Conservation (phyloP, 306 rosid genomes). For the Gleditsia sinensis region DNA sequence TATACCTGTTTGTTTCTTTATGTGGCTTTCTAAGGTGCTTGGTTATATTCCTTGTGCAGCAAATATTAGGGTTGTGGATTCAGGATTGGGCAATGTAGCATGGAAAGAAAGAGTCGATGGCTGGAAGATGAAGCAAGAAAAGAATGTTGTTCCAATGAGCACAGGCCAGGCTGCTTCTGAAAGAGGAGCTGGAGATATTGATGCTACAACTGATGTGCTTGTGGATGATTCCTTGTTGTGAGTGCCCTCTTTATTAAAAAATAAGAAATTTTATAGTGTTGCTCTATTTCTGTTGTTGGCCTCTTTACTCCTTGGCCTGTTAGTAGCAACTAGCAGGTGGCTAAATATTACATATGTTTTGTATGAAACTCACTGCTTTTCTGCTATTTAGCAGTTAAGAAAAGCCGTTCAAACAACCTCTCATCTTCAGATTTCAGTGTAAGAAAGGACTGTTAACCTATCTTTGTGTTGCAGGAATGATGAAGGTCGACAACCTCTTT, state of each 20-base stretch:
- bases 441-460: slow-evolving; percentile 10
- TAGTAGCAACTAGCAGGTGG: neutral
- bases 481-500: slow-evolving; percentile 92
- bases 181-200: slow-evolving; percentile 94
- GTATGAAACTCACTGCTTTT: neutral
- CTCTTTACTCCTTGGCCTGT: slow-evolving; percentile 15
- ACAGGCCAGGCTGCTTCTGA: slow-evolving; percentile 89
- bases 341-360: neutral
- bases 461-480: slow-evolving; percentile 60
- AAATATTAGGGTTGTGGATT: slow-evolving; percentile 72
- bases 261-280: slow-evolving; percentile 16
- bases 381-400: neutral
- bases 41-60: slow-evolving; percentile 52
- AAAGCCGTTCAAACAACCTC: neutral
- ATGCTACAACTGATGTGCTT: slow-evolving; percentile 90
- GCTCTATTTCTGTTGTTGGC: slow-evolving; percentile 24
- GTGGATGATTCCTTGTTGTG: slow-evolving; percentile 87
- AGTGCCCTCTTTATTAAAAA: slow-evolving; percentile 34
- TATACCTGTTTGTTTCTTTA: slow-evolving; percentile 15
- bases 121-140: slow-evolving; percentile 98
- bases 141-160: slow-evolving; percentile 84
- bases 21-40: slow-evolving; percentile 25
- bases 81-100: slow-evolving; percentile 90
- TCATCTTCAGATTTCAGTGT: slow-evolving; percentile 12
- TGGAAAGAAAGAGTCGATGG: slow-evolving; percentile 99